Percentiles rank a stretch among this genome's conserved stretches.
Evolutionary conservation across 1,284 basidiomycete species (phyloP).

Genomic region (Megacollybia platyphylla): DNA sequence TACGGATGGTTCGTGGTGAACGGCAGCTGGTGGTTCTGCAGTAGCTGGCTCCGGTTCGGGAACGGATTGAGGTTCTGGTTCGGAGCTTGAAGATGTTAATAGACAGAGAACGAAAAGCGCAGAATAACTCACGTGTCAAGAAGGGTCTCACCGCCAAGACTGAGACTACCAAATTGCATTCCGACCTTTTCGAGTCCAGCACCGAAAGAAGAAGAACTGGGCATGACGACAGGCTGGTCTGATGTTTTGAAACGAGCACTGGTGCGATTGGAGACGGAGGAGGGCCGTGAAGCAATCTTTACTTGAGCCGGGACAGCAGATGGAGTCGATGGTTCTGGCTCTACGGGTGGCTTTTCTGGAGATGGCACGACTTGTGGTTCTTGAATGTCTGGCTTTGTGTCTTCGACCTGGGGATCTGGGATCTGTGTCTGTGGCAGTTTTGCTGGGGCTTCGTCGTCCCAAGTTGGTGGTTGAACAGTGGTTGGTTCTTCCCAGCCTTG

Average conservation of each 20-base stretch:
- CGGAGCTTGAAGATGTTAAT: conserved; percentile 14
- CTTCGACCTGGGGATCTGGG: conserved; percentile 26
- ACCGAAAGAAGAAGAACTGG: conserved; percentile 41
- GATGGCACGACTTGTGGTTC: conserved; percentile 18
- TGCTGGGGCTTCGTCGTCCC: conserved; percentile 57
- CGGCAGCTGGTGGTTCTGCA: conserved; percentile 3
- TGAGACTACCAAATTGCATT: conserved; percentile 76
- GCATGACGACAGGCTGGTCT: conserved; percentile 69
- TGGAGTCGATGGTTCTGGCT: conserved; percentile 10
- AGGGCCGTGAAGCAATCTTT: conserved; percentile 25
- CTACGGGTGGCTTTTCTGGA: conserved; percentile 13
- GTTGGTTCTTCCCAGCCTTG: conserved; percentile 62
- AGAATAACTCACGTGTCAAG: conserved; percentile 32
- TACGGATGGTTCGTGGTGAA: neutral
- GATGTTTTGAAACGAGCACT: conserved; percentile 52
- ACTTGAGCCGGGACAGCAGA: conserved; percentile 1
- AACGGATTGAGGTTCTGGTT: conserved; percentile 15
- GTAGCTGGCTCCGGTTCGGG: conserved; percentile 10
- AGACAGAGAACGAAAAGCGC: neutral
- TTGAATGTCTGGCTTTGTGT: conserved; percentile 12
- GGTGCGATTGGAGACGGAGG: conserved; percentile 36
- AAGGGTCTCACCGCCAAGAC: conserved; percentile 51
- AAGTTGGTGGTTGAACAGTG: conserved; percentile 54
- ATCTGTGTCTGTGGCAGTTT: conserved; percentile 21
- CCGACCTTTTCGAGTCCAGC: conserved; percentile 57